phyloP scores from a whole-genome alignment of 2,329 filamentous ascomycete species.

The Neoscytalidium dimidiatum region DNA sequence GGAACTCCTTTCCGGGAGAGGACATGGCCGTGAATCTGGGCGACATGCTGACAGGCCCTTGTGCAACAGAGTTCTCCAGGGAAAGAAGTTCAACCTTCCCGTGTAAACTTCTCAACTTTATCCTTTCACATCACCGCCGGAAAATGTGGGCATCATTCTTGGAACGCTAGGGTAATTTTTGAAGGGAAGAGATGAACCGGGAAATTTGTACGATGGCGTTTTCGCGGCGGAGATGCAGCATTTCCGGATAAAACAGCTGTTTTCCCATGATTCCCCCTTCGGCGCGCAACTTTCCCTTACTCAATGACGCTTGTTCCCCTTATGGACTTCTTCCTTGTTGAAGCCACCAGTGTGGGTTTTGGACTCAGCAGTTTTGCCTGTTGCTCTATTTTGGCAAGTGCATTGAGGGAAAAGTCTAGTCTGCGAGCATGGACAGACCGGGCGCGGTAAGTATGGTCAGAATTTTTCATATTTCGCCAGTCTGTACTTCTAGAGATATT shows the following conservation, averaged over 20 bases:
- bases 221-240: neutral
- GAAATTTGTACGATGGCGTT: neutral
- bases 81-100: slow-evolving; percentile 57
- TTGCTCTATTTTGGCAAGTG: no score
- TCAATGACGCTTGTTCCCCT: no score
- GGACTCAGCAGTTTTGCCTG: no score
- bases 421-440: neutral
- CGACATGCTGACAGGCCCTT: neutral
- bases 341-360: no score
- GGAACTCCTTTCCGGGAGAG: neutral
- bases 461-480: neutral
- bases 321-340: no score
- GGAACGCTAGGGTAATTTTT: neutral
- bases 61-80: slow-evolving; percentile 49
- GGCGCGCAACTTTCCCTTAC: neutral
- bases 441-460: neutral
- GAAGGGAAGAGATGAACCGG: neutral
- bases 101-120: slow-evolving; percentile 37
- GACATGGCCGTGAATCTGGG: no score
- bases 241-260: neutral
- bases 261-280: neutral
- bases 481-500: neutral
- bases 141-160: neutral
- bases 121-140: neutral
- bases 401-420: no score